These are phyloP conservation scores for Microcera coccophila DNA, from an alignment of 2,329 filamentous ascomycete genomes.

Conservation along the genomic window DNA sequence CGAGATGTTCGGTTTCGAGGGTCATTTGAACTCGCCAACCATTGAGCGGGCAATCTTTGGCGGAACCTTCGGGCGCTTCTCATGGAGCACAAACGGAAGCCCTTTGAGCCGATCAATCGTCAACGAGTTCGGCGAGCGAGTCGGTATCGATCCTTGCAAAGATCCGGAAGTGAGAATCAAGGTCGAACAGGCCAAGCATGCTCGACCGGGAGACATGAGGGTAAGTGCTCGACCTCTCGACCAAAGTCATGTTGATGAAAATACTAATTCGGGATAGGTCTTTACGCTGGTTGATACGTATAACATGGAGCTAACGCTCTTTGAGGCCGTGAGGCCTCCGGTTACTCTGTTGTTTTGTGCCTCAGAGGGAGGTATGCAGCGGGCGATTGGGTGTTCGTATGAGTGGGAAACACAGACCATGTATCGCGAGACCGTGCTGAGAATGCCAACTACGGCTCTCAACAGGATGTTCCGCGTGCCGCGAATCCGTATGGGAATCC, in stretches of 20 bases:
- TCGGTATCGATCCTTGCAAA: constrained; percentile 25
- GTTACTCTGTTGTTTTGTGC: constrained; percentile 27
- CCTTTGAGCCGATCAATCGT: constrained; percentile 24
- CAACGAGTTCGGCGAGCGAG: constrained; percentile 25
- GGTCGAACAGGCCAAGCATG: constrained; percentile 25
- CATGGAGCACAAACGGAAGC: constrained; percentile 29
- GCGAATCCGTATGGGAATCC: constrained; percentile 25
- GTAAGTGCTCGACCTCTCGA: constrained; percentile 12
- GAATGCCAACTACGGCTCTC: constrained; percentile 20
- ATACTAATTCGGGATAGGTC: constrained; percentile 17
- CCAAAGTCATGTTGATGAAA: too few relatives aligned
- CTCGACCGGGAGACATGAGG: constrained; percentile 26
- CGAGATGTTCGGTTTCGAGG: constrained; percentile 33
- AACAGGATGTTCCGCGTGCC: constrained; percentile 25
- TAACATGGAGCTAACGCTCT: constrained; percentile 34
- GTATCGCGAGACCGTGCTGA: constrained; percentile 26
- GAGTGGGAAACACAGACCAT: constrained; percentile 27
- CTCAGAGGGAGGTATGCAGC: constrained; percentile 26
- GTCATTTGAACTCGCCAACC: constrained; percentile 28
- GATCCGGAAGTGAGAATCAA: constrained; percentile 23
- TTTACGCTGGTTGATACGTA: constrained; percentile 37
- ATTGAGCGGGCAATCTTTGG: constrained; percentile 31
- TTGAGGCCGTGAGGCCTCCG: constrained; percentile 28
- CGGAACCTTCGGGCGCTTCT: constrained; percentile 26
- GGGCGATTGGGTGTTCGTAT: constrained; percentile 25